A percentile compares a stretch with the other conserved stretches of the same genome.
These are phyloP conservation scores for Penicillium sp. DNA, from an alignment of 2,329 filamentous ascomycete genomes.

Conservation along the genomic window DNA sequence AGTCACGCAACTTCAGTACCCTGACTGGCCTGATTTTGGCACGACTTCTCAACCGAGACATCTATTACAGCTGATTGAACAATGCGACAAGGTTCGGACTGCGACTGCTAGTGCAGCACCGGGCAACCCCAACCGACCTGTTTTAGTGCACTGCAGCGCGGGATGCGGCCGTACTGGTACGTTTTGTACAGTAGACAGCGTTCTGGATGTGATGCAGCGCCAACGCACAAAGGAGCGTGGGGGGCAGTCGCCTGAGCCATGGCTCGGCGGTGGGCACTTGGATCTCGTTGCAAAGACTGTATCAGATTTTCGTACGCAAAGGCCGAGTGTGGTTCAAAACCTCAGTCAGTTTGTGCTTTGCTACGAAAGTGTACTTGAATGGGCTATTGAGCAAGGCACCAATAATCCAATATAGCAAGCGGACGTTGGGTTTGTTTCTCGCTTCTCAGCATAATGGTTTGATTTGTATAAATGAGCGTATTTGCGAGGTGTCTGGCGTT, in stretches of 20 bases:
- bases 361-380: conserved; percentile 93
- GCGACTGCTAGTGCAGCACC: conserved; percentile 32
- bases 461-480: conserved; percentile 18
- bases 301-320: conserved; percentile 84
- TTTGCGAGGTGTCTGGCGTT: conserved; percentile 20
- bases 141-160: conserved; percentile 93
- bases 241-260: conserved; percentile 52
- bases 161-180: conserved; percentile 95
- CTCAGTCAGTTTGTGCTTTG: conserved; percentile 92
- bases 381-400: conserved; percentile 59
- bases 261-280: conserved; percentile 71
- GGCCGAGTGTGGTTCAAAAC: conserved; percentile 96
- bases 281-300: conserved; percentile 88
- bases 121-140: conserved; percentile 65
- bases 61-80: conserved; percentile 84
- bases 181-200: conserved; percentile 94
- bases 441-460: conserved; percentile 7
- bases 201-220: conserved; percentile 95
- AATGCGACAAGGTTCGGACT: conserved; percentile 72
- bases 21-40: conserved; percentile 97
- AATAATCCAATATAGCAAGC: conserved; percentile 1
- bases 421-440: not conserved
- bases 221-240: conserved; percentile 56
- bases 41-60: conserved; percentile 87
- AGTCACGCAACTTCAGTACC: conserved; percentile 92